These are phyloP conservation scores for Pilobolus umbonatus DNA, from an alignment of 192 early-diverging fungal species.

Conservation along the genomic window DNA sequence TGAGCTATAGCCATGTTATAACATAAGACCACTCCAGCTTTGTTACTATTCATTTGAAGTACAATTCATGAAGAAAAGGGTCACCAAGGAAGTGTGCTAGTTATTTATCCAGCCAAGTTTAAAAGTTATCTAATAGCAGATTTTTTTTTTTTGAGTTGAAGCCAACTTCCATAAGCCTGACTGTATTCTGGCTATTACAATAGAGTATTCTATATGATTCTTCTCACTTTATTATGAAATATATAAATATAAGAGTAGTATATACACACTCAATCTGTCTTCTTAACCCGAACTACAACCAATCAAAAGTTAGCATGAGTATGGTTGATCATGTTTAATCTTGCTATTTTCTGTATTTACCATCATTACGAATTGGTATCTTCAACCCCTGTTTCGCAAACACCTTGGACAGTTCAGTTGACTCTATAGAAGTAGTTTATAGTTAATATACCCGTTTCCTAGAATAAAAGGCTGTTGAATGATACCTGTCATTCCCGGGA, in stretches of 20 bases:
- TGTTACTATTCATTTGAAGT: too few relatives aligned
- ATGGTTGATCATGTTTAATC: not conserved
- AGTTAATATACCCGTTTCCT: not conserved
- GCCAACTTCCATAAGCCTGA: too few relatives aligned
- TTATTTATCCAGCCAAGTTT: too few relatives aligned
- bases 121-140: too few relatives aligned
- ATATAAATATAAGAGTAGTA: not conserved
- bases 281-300: slow-evolving; percentile 10
- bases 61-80: too few relatives aligned
- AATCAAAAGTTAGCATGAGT: not conserved
- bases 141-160: too few relatives aligned
- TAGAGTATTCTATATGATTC: too few relatives aligned
- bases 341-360: slow-evolving; percentile 13
- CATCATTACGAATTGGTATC: slow-evolving; percentile 72
- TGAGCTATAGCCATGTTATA: too few relatives aligned
- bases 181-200: too few relatives aligned
- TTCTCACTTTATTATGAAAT: too few relatives aligned
- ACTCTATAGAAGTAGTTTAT: slow-evolving; percentile 43
- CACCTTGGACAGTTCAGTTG: slow-evolving; percentile 67
- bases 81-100: too few relatives aligned
- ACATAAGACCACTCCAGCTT: too few relatives aligned
- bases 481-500: slow-evolving; percentile 80
- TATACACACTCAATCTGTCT: slow-evolving; percentile 5
- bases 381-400: slow-evolving; percentile 79
- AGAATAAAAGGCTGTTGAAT: not conserved